Evolutionary conservation across 495 filamentous ascomycete species (phyloP).

Genomic region (Penicillium bovifimosum): DNA sequence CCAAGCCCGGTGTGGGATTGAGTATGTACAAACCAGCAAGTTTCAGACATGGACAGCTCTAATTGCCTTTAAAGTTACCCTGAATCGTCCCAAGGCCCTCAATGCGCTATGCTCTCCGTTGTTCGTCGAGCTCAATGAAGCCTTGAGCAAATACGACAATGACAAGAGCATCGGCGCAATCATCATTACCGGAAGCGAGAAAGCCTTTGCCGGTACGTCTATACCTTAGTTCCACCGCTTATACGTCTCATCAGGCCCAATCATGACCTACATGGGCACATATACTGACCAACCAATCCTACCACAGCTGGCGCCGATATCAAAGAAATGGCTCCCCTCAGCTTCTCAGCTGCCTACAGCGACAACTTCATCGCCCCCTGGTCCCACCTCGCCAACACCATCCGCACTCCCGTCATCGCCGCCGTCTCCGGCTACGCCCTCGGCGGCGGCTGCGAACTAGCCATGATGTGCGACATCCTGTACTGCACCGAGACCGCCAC

Average conservation of each 20-base stretch:
- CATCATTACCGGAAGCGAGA: slow-evolving; percentile 78
- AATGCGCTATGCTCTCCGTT: slow-evolving; percentile 88
- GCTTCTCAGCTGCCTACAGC: slow-evolving; percentile 78
- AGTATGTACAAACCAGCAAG: slow-evolving; percentile 47
- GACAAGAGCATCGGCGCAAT: slow-evolving; percentile 67
- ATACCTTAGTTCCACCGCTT: background rate
- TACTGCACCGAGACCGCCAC: slow-evolving; percentile 79
- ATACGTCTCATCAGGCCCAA: background rate
- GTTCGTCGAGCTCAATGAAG: slow-evolving; percentile 82
- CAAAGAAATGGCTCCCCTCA: slow-evolving; percentile 93
- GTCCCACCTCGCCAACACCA: slow-evolving; percentile 70
- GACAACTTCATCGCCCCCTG: slow-evolving; percentile 89
- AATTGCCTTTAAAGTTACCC: slow-evolving; percentile 58
- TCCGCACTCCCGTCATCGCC: slow-evolving; percentile 89
- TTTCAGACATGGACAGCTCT: slow-evolving; percentile 1
- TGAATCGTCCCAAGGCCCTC: slow-evolving; percentile 90
- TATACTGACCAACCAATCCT: slow-evolving; percentile 3
- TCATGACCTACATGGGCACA: background rate
- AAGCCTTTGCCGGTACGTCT: slow-evolving; percentile 70
- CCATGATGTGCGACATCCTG: slow-evolving; percentile 94
- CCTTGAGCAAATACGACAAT: slow-evolving; percentile 65
- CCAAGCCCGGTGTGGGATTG: slow-evolving; percentile 82
- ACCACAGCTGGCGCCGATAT: slow-evolving; percentile 86
- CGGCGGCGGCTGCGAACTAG: slow-evolving; percentile 93
- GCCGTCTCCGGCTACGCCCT: slow-evolving; percentile 93